Evolutionary conservation across 352 stramenopile species (phyloP), one percentile per base, ranked within the genome.

Genomic region (Plasmopara viticola): DNA sequence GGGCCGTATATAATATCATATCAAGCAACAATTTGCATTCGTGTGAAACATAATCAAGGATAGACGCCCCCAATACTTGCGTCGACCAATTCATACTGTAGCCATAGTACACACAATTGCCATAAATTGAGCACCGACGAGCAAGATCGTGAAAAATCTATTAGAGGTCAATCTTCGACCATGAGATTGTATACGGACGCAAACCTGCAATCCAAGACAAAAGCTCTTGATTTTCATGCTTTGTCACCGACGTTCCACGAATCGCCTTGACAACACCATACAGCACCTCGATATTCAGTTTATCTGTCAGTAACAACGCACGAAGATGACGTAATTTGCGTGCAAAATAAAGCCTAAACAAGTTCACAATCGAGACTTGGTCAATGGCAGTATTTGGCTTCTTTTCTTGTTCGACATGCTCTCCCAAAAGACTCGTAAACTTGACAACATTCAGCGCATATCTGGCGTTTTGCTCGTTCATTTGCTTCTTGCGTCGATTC

Each of bases 81-180:
- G 62, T 60, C 9, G 57, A 2, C 52, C 62, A 59, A 14, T 66
- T 66, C 46, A 62, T 70, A 9, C 60, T 64, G 45, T 68, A 64
- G 25, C 42, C 60, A 20, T 68, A 70, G 35, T 66, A 57, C 25
- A 66, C 17, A 29, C 62, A 66, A 13, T 53, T 28, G 0, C 57
- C 52, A 48, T 60, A n/a, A 7, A 57, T 48, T 0, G 57, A 70
- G 17, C 62, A 70, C 1, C 62, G 57, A n/a, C 57, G 62, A 18
- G 57, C 62, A 10, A 69, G 35, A 17, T 69, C 61, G 25, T 66
- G 56, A 34, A 69, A n/a, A n/a, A n/a, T n/a, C n/a, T n/a, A n/a
- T n/a, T n/a, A n/a, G n/a, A n/a, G n/a, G n/a, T n/a, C n/a, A n/a
- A n/a, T n/a, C n/a, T n/a, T 66, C 0, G 61, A 62, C 61, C 56